Evolutionary conservation across 805 yeast genomes (phyloP), one percentile per base, ranked within the genome.

Genomic region (Kodamaea sagamina): DNA sequence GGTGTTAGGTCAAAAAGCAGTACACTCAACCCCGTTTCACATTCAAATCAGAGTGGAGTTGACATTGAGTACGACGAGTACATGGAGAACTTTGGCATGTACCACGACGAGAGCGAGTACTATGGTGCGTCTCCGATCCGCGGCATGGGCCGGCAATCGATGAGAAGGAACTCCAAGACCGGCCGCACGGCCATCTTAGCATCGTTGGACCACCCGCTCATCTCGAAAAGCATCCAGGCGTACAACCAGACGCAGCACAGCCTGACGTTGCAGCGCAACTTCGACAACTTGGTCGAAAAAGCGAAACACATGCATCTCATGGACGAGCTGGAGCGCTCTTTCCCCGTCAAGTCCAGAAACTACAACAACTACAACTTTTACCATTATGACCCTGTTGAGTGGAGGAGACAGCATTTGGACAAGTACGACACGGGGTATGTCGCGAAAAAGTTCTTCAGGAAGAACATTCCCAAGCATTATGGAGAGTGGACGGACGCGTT

Each of bases 401-500:
- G 26, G 21, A 37, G 32, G 18, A 37, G 29, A 25, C 40, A 37
- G 18, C 40, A 22, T 11, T 12, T 37, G 2, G 38, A 35, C 38
- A 24, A 25, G 10, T 38, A 21, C 27, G 38, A 40, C 13, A 21
- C 10, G 4, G 43, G 38, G 8, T 40, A 15, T 25, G 37, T 21
- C 12, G 36, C 34, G 32, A 40, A 40, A 19, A 40, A 40, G 37
- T 38, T 28, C 35, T 38, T 38, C 26, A 39, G 34, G 28, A 41
- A 35, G 28, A 27, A 25, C 22, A 35, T 36, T 13, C 34, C 39
- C 16, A 36, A 37, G 34, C 31, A 28, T 11, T 35, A 36, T 7
- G 40, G 44, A 8, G 46, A 37, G 17, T 43, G 46, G 46, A 43
- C 29, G 32, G 46, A 43, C 15, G 41, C 42, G 10, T 25, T 43